Conservation (phyloP, 192 early-diverging fungal species). For the Bifiguratus adelaidae region DNA sequence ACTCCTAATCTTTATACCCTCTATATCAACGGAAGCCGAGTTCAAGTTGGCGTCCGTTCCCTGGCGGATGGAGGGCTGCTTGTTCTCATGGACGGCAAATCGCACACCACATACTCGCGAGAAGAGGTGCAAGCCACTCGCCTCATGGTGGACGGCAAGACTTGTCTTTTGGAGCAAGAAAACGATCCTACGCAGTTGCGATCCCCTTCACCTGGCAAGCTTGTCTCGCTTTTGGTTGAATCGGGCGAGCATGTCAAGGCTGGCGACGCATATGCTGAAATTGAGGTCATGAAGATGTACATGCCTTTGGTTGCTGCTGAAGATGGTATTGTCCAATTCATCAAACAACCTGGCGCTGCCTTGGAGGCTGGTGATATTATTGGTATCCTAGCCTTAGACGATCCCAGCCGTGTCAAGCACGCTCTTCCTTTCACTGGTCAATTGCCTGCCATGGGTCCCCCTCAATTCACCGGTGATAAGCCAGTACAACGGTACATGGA, state of each 20-base stretch:
- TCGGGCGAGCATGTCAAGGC: conserved; percentile 83
- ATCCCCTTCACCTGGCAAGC: conserved; percentile 93
- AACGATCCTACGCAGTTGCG: conserved; percentile 95
- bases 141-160: conserved; percentile 86
- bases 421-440: conserved; percentile 78
- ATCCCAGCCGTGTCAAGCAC: conserved; percentile 83
- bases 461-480: conserved; percentile 80
- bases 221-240: conserved; percentile 88
- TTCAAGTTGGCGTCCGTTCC: conserved; percentile 72
- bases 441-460: conserved; percentile 57
- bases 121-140: conserved; percentile 84
- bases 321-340: conserved; percentile 82
- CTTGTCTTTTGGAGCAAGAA: conserved; percentile 89
- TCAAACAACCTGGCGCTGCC: conserved; percentile 77
- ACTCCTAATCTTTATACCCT: conserved; percentile 75
- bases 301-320: conserved; percentile 93
- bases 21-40: conserved; percentile 70
- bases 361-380: conserved; percentile 89
- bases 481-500: conserved; percentile 73
- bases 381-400: conserved; percentile 86
- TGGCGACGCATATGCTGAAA: conserved; percentile 93
- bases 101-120: conserved; percentile 84
- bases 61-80: conserved; percentile 89
- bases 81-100: conserved; percentile 79
- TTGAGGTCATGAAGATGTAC: conserved; percentile 99